These are phyloP conservation scores for Chaetomiaceae sp. DNA, from an alignment of 2,329 filamentous ascomycete species.

Conservation along the genomic window DNA sequence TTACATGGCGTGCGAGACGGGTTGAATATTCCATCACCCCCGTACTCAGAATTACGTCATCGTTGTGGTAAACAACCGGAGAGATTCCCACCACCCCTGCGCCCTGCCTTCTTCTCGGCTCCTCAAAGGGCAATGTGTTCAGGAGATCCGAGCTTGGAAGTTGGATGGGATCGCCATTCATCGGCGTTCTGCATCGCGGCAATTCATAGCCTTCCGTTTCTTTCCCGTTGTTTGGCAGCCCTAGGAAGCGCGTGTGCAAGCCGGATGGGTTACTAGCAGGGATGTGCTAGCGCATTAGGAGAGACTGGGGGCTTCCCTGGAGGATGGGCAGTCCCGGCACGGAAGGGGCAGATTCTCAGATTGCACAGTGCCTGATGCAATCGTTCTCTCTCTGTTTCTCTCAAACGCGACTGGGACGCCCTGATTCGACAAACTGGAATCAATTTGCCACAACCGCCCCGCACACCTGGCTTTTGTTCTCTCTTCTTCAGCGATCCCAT, in stretches of 20 bases:
- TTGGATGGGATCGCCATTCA: not conserved
- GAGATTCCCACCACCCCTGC: no score
- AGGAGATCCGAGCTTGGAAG: not conserved
- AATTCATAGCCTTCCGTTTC: not conserved
- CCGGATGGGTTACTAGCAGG: not conserved
- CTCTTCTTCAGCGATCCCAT: constrained; percentile 3
- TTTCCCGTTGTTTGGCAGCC: not conserved
- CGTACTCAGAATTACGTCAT: constrained; percentile 26
- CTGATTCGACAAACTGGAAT: constrained; percentile 21
- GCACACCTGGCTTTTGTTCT: constrained; percentile 13
- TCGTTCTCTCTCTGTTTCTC: constrained; percentile 7
- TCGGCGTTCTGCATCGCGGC: not conserved
- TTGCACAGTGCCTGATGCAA: constrained; percentile 28
- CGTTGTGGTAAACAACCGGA: constrained; percentile 17
- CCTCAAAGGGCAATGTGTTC: not conserved
- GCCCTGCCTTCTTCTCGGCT: constrained; percentile 4
- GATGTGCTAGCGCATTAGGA: not conserved
- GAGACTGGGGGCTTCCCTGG: not conserved
- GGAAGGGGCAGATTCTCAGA: constrained; percentile 16
- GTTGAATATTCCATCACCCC: constrained; percentile 21
- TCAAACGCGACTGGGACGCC: constrained; percentile 9
- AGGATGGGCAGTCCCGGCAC: not conserved
- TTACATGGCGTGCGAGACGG: constrained; percentile 24
- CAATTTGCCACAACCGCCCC: constrained; percentile 22
- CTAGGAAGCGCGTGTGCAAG: not conserved